Evolutionary conservation across 2,329 filamentous ascomycete genomes (phyloP).

Genomic region (Corniculantispora saksenae): DNA sequence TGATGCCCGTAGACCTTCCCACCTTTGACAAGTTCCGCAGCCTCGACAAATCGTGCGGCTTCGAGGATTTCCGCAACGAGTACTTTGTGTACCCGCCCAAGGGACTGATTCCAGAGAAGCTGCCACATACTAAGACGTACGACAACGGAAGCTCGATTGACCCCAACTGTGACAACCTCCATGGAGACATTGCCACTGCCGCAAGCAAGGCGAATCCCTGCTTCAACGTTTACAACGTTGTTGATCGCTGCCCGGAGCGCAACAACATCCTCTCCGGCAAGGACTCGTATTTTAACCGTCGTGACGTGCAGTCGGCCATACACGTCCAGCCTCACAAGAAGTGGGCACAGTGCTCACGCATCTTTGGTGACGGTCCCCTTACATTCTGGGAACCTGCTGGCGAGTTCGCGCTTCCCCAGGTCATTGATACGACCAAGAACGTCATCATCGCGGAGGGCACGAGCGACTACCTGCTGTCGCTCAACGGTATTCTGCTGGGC

Average conservation of each 20-base stretch:
- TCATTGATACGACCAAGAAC: slow-evolving; percentile 72
- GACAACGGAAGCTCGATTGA: slow-evolving; percentile 33
- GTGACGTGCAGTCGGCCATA: slow-evolving; percentile 68
- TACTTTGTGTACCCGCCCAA: slow-evolving; percentile 70
- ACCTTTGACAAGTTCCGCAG: slow-evolving; percentile 54
- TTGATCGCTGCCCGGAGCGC: slow-evolving; percentile 67
- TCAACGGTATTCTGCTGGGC: slow-evolving; percentile 68
- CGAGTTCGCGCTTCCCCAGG: slow-evolving; percentile 62
- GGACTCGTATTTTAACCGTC: slow-evolving; percentile 72
- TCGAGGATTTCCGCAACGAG: slow-evolving; percentile 57
- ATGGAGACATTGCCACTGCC: slow-evolving; percentile 55
- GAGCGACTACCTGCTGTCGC: slow-evolving; percentile 67
- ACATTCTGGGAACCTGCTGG: slow-evolving; percentile 39
- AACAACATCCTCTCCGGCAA: slow-evolving; percentile 72
- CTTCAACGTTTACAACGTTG: slow-evolving; percentile 76
- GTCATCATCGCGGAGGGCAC: slow-evolving; percentile 74
- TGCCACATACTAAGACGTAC: slow-evolving; percentile 44
- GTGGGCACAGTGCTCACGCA: slow-evolving; percentile 57
- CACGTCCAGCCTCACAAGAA: slow-evolving; percentile 54
- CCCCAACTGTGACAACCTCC: slow-evolving; percentile 57
- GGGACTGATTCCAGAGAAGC: slow-evolving; percentile 54
- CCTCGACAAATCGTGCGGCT: slow-evolving; percentile 61
- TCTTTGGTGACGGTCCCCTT: slow-evolving; percentile 33
- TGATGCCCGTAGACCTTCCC: slow-evolving; percentile 66
- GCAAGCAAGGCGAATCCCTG: slow-evolving; percentile 68